Evolutionary conservation across 108 stramenopile species (phyloP).

Genomic region (Nitzschia inconspicua): DNA sequence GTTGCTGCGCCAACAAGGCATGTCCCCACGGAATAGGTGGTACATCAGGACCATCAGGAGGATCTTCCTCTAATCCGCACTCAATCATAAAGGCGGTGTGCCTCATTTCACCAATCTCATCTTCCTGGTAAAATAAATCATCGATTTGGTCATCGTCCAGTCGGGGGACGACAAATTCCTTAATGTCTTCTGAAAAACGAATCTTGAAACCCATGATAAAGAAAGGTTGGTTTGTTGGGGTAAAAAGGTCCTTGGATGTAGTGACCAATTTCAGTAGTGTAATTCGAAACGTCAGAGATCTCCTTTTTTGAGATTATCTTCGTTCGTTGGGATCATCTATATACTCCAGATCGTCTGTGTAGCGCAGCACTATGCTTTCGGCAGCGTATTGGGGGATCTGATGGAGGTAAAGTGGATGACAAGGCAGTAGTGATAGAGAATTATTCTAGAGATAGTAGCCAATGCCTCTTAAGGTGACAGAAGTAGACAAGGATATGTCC

Average conservation of each 20-base stretch:
- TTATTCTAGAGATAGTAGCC: no score
- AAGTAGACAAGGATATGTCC: no score
- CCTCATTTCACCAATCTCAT: slow-evolving; percentile 42
- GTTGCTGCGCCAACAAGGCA: background rate
- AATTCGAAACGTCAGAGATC: no score
- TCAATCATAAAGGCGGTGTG: slow-evolving; percentile 43
- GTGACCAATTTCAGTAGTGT: background rate
- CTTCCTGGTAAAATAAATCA: slow-evolving; percentile 37
- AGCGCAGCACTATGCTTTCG: no score
- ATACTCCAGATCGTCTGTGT: no score
- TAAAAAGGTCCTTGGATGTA: background rate
- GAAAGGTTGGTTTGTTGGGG: background rate
- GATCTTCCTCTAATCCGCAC: slow-evolving; percentile 38
- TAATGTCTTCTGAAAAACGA: no score
- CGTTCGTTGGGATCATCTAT: no score
- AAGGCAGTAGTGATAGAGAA: no score
- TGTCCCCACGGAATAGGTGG: slow-evolving; percentile 29
- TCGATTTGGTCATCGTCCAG: slow-evolving; percentile 36
- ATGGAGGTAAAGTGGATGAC: no score
- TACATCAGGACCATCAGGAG: slow-evolving; percentile 38
- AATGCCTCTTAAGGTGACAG: no score
- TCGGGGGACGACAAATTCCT: slow-evolving; percentile 16
- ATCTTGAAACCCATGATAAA: slow-evolving; percentile 10
- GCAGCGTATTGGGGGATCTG: no score
- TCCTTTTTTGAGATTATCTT: no score